phyloP scores from a whole-genome alignment of 75 land plant species.

The Selaginella tamariscina region DNA sequence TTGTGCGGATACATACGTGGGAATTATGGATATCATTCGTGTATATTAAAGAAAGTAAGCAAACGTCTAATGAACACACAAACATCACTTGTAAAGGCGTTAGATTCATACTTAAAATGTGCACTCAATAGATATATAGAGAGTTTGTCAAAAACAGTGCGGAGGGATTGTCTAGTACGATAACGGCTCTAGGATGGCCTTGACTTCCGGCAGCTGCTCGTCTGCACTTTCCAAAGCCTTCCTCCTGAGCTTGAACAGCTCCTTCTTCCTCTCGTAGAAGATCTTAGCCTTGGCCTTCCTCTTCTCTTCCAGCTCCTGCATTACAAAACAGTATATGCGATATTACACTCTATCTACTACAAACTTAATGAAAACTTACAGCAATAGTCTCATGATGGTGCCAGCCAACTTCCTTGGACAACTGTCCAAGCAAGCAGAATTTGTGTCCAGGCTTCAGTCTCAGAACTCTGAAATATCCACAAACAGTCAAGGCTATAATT shows the following conservation, averaged over 20 bases:
- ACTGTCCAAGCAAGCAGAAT: constrained; percentile 4
- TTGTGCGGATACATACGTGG: too few relatives aligned
- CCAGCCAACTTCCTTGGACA: constrained; percentile 25
- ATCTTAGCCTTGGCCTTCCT: constrained; percentile 57
- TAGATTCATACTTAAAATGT: too few relatives aligned
- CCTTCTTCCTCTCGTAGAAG: constrained; percentile 59
- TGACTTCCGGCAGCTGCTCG: constrained; percentile 38
- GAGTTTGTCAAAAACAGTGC: neutral
- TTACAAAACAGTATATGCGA: neutral
- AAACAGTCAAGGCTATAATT: neutral
- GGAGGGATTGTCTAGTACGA: constrained; percentile 14
- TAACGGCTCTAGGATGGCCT: constrained; percentile 39
- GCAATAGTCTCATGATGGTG: constrained; percentile 23
- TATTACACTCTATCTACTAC: neutral
- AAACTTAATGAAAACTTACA: constrained; percentile 9
- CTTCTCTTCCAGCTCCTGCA: constrained; percentile 62
- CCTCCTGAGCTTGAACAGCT: constrained; percentile 36
- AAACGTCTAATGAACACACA: too few relatives aligned
- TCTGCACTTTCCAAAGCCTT: constrained; percentile 51
- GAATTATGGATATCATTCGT: too few relatives aligned
- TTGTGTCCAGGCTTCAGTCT: constrained; percentile 19
- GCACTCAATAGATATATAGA: too few relatives aligned
- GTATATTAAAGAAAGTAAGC: too few relatives aligned
- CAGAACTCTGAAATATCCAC: constrained; percentile 12
- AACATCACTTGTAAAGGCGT: too few relatives aligned